phyloP scores from a whole-genome alignment of 1,284 basidiomycete genomes.

The Pseudozyma pruni region DNA sequence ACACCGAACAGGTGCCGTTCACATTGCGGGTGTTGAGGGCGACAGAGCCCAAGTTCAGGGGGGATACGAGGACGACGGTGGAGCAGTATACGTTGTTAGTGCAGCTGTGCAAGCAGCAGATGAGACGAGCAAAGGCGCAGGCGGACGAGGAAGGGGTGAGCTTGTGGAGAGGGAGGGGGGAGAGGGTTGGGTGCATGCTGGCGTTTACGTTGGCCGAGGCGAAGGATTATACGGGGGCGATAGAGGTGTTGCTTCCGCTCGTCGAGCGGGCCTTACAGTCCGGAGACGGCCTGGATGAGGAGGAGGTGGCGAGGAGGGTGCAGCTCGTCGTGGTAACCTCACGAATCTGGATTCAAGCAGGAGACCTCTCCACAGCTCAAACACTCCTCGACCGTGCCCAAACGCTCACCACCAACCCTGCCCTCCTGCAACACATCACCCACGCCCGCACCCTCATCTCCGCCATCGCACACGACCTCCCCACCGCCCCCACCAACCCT shows the following conservation, averaged over 20 bases:
- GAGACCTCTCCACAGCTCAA: slow-evolving; percentile 12
- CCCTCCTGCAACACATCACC: neutral
- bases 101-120: slow-evolving; percentile 12
- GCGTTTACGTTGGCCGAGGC: slow-evolving; percentile 26
- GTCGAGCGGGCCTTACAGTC: slow-evolving; percentile 2
- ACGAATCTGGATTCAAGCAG: slow-evolving; percentile 26
- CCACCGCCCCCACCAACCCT: neutral
- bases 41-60: slow-evolving; percentile 21
- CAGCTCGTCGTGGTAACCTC: slow-evolving; percentile 13
- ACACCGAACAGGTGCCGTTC: slow-evolving; percentile 26
- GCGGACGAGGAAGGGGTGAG: slow-evolving; percentile 5
- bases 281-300: neutral
- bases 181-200: slow-evolving; percentile 23
- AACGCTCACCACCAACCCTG: neutral
- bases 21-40: slow-evolving; percentile 25
- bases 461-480: slow-evolving; percentile 3
- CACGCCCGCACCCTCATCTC: slow-evolving; percentile 2
- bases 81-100: slow-evolving; percentile 21
- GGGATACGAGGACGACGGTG: slow-evolving; percentile 6
- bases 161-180: slow-evolving; percentile 27
- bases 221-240: slow-evolving; percentile 28
- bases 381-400: neutral
- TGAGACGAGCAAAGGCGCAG: slow-evolving; percentile 1
- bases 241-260: slow-evolving; percentile 19
- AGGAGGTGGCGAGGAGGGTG: neutral